Evolutionary conservation across 768 basidiomycete genomes (phyloP).

Genomic region (Baorangia bicolor): DNA sequence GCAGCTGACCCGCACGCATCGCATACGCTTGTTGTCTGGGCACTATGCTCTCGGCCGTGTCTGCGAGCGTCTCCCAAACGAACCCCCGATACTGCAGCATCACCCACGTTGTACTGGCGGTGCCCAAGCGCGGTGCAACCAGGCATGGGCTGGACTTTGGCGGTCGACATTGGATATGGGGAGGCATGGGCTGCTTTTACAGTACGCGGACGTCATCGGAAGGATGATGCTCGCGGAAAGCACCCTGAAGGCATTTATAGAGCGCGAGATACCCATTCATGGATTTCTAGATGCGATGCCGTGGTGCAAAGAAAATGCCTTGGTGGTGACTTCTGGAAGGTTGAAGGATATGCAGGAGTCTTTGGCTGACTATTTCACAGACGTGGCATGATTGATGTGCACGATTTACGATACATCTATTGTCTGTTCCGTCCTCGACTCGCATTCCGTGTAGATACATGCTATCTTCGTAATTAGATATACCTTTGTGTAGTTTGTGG

Average conservation of each 20-base stretch:
- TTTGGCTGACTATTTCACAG: slow-evolving; percentile 47
- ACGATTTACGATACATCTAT: not conserved
- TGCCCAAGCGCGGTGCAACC: slow-evolving; percentile 41
- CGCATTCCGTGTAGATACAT: slow-evolving; percentile 10
- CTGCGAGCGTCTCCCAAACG: slow-evolving; percentile 43
- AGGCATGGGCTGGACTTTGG: slow-evolving; percentile 48
- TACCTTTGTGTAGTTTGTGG: not conserved
- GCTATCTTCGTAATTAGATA: slow-evolving; percentile 11
- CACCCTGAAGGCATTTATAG: slow-evolving; percentile 44
- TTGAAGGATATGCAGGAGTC: slow-evolving; percentile 47
- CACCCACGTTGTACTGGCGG: slow-evolving; percentile 39
- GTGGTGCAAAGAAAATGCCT: slow-evolving; percentile 43
- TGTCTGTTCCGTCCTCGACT: not conserved
- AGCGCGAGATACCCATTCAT: slow-evolving; percentile 40
- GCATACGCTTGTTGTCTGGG: slow-evolving; percentile 52
- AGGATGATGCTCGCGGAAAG: slow-evolving; percentile 49
- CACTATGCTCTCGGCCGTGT: slow-evolving; percentile 48
- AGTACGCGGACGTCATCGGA: slow-evolving; percentile 45
- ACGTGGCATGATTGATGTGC: slow-evolving; percentile 31
- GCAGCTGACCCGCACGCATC: slow-evolving; percentile 47
- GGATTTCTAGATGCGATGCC: slow-evolving; percentile 44
- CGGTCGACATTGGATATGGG: slow-evolving; percentile 40
- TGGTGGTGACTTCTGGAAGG: slow-evolving; percentile 42
- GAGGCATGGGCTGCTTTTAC: slow-evolving; percentile 39
- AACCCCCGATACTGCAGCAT: slow-evolving; percentile 45